A percentile compares a stretch with the other conserved stretches of the same genome.
Conservation (phyloP, 371 early-diverging fungal genomes). For the Zychaea mexicana region DNA sequence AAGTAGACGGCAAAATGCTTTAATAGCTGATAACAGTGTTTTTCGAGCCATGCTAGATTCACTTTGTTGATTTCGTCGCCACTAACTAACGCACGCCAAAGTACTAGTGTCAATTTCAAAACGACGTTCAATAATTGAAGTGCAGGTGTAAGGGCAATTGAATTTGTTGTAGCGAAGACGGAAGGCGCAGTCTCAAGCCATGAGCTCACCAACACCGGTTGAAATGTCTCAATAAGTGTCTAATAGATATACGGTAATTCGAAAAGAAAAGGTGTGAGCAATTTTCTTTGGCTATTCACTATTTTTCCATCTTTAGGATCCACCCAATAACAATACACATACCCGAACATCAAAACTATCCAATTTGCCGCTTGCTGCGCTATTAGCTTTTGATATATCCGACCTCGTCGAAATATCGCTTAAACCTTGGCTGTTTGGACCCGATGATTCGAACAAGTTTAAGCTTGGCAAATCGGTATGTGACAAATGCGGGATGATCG, state of each 20-base stretch:
- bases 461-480: slow-evolving; percentile 8
- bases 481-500: slow-evolving; percentile 25
- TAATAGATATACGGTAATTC: slow-evolving; percentile 3
- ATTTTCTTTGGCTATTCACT: no score
- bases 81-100: slow-evolving; percentile 67
- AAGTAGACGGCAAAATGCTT: slow-evolving; percentile 71
- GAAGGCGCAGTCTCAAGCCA: slow-evolving; percentile 78
- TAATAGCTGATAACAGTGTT: slow-evolving; percentile 54
- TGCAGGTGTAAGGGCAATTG: slow-evolving; percentile 45
- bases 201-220: slow-evolving; percentile 66
- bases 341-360: background rate
- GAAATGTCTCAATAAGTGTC: slow-evolving; percentile 53
- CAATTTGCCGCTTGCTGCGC: background rate
- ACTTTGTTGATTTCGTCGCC: slow-evolving; percentile 21
- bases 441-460: slow-evolving; percentile 41
- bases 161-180: slow-evolving; percentile 52
- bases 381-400: background rate
- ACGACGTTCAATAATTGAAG: slow-evolving; percentile 52
- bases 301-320: no score
- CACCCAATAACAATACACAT: background rate
- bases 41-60: slow-evolving; percentile 42
- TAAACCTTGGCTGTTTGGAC: background rate
- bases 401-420: background rate
- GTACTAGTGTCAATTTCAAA: slow-evolving; percentile 57
- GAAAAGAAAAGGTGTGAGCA: no score